These are phyloP conservation scores for Coccomyxa sp. DNA, from an alignment of 139 green algal species.

Conservation along the genomic window DNA sequence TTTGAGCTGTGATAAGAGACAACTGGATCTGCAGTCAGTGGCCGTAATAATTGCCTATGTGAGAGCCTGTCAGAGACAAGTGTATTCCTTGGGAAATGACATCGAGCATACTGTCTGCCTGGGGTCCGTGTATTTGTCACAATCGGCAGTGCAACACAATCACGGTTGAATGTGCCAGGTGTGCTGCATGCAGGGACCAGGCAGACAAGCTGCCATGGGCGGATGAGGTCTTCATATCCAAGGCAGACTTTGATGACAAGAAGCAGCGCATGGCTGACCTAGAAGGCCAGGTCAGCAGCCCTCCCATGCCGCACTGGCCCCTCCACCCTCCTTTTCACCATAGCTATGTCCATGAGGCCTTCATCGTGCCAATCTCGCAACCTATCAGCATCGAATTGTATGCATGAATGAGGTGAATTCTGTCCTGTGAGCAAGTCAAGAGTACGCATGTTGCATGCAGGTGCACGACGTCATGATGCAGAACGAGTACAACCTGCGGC, in stretches of 20 bases:
- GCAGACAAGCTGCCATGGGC: constrained; percentile 62
- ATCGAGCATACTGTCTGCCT: too few relatives aligned
- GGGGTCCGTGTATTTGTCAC: background rate
- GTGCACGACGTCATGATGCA: constrained; percentile 87
- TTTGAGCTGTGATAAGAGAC: background rate
- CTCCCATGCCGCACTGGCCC: too few relatives aligned
- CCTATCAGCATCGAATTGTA: too few relatives aligned
- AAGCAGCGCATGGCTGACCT: constrained; percentile 71
- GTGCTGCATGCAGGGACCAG: background rate
- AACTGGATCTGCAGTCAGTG: background rate
- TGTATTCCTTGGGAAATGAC: background rate
- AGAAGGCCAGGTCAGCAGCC: constrained; percentile 76
- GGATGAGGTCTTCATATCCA: constrained; percentile 87
- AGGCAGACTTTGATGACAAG: constrained; percentile 82
- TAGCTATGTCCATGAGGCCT: too few relatives aligned
- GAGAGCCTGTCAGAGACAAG: background rate
- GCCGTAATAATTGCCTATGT: background rate
- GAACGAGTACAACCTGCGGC: constrained; percentile 89
- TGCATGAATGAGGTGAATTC: too few relatives aligned
- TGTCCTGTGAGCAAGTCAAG: too few relatives aligned
- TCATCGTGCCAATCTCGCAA: too few relatives aligned
- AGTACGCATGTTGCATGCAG: too few relatives aligned
- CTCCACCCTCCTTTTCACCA: too few relatives aligned
- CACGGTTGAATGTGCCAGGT: background rate
- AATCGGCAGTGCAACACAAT: background rate